phyloP scores from a whole-genome alignment of 2,329 filamentous ascomycete species.

The Dissoconium aciculare region DNA sequence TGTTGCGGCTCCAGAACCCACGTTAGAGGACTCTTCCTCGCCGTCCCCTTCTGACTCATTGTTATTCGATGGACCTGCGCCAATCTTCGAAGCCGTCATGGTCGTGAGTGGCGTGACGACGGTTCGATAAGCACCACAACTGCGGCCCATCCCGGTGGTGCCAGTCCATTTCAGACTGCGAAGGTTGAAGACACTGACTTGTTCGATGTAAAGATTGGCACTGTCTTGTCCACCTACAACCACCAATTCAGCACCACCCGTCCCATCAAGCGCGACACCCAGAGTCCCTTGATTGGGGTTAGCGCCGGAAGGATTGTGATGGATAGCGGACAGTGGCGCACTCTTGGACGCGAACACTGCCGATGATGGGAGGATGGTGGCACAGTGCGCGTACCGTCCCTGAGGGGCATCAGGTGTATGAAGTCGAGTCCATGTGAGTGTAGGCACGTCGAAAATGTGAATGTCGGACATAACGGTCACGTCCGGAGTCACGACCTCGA shows the following conservation, averaged over 20 bases:
- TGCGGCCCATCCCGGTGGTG: conserved; percentile 72
- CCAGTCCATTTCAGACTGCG: conserved; percentile 91
- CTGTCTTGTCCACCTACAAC: conserved; percentile 93
- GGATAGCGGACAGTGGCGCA: conserved; percentile 71
- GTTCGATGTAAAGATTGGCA: conserved; percentile 97
- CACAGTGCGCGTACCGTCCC: conserved; percentile 92
- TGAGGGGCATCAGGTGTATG: conserved; percentile 62
- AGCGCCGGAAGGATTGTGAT: conserved; percentile 72
- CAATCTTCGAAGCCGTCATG: conserved; percentile 50
- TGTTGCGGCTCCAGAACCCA: conserved; percentile 48
- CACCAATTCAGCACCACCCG: conserved; percentile 90
- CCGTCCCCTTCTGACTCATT: conserved; percentile 27
- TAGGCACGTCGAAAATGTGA: conserved; percentile 79
- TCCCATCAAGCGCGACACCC: conserved; percentile 77
- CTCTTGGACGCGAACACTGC: conserved; percentile 73
- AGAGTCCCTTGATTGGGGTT: conserved; percentile 78
- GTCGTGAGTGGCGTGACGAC: conserved; percentile 74
- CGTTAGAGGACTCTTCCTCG: conserved; percentile 20
- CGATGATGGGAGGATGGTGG: conserved; percentile 76
- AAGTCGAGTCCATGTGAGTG: conserved; percentile 72
- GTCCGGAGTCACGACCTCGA: conserved; percentile 39
- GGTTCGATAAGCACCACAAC: conserved; percentile 89
- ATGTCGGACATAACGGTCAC: conserved; percentile 97
- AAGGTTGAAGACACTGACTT: conserved; percentile 96
- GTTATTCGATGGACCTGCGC: conserved; percentile 38